These are phyloP conservation scores for Leccinellum luteum DNA, from an alignment of 768 basidiomycete genomes.

Conservation along the genomic window DNA sequence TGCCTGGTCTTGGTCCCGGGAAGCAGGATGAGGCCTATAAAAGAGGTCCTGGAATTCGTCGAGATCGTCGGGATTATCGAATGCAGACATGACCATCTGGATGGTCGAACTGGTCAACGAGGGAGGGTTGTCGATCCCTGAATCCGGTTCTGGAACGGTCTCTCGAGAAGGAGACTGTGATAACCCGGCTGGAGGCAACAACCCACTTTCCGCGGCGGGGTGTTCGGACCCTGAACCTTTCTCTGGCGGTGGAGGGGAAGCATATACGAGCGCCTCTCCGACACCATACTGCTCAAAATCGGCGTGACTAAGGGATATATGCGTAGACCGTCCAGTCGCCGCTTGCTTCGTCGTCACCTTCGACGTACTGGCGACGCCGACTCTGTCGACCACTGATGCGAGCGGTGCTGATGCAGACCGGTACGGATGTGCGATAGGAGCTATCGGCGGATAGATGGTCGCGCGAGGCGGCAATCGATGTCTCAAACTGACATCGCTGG, in stretches of 20 bases:
- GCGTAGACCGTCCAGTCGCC: background rate
- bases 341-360: background rate
- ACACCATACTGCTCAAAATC: conserved; percentile 54
- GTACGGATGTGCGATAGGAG: conserved; percentile 32
- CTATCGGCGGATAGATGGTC: conserved; percentile 16
- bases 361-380: background rate
- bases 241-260: conserved; percentile 22
- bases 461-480: conserved; percentile 38
- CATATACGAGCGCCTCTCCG: conserved; percentile 59
- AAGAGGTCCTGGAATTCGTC: conserved; percentile 77
- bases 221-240: background rate
- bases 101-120: conserved; percentile 39
- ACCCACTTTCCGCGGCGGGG: background rate
- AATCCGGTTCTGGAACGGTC: conserved; percentile 24
- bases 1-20: conserved; percentile 3
- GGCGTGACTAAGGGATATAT: conserved; percentile 26
- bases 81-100: conserved; percentile 38
- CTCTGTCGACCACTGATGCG: background rate
- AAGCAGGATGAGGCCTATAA: conserved; percentile 44
- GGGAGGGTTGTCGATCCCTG: conserved; percentile 6
- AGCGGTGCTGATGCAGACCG: conserved; percentile 2
- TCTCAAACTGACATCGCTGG: conserved; percentile 33
- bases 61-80: conserved; percentile 62
- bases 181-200: background rate
- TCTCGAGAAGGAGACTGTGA: background rate